These are phyloP conservation scores for Lecanicillium sp. DNA, from an alignment of 2,329 filamentous ascomycete species.

Conservation along the genomic window DNA sequence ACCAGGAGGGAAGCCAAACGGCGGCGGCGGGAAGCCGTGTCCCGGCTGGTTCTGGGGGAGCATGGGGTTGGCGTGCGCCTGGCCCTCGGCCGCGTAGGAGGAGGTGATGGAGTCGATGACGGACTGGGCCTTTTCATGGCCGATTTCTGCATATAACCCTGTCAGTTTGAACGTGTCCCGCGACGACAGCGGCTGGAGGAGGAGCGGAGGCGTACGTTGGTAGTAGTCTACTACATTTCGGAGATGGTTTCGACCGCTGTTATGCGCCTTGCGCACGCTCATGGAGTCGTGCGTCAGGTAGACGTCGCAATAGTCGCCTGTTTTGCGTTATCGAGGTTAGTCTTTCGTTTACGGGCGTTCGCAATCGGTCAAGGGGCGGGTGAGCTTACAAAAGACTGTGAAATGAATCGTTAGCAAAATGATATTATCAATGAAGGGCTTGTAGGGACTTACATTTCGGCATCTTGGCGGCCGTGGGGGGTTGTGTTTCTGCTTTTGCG, in stretches of 20 bases:
- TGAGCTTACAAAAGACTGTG: slow-evolving; percentile 23
- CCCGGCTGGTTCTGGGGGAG: slow-evolving; percentile 61
- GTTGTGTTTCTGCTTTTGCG: too few relatives aligned
- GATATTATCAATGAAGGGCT: neutral
- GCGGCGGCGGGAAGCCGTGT: slow-evolving; percentile 40
- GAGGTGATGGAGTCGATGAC: slow-evolving; percentile 98
- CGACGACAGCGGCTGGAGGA: too few relatives aligned
- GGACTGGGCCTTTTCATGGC: slow-evolving; percentile 95
- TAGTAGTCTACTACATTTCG: slow-evolving; percentile 99
- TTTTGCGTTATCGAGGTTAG: slow-evolving; percentile 14
- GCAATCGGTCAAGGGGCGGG: slow-evolving; percentile 2
- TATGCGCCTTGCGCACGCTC: slow-evolving; percentile 98
- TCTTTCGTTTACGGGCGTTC: slow-evolving; percentile 4
- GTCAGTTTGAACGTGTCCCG: too few relatives aligned
- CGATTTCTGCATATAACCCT: slow-evolving; percentile 93
- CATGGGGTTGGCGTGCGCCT: slow-evolving; percentile 79
- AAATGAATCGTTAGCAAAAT: slow-evolving; percentile 26
- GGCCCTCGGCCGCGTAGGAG: slow-evolving; percentile 90
- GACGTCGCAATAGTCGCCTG: slow-evolving; percentile 96
- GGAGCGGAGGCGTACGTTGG: slow-evolving; percentile 80
- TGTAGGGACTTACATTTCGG: slow-evolving; percentile 67
- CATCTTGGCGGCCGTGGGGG: slow-evolving; percentile 47
- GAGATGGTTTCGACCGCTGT: slow-evolving; percentile 90
- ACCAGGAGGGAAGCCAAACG: slow-evolving; percentile 57
- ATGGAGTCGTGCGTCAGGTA: slow-evolving; percentile 99